These are phyloP conservation scores for Acanthamoeba sp. DNA, from an alignment of 208 protist species.

Conservation along the genomic window DNA sequence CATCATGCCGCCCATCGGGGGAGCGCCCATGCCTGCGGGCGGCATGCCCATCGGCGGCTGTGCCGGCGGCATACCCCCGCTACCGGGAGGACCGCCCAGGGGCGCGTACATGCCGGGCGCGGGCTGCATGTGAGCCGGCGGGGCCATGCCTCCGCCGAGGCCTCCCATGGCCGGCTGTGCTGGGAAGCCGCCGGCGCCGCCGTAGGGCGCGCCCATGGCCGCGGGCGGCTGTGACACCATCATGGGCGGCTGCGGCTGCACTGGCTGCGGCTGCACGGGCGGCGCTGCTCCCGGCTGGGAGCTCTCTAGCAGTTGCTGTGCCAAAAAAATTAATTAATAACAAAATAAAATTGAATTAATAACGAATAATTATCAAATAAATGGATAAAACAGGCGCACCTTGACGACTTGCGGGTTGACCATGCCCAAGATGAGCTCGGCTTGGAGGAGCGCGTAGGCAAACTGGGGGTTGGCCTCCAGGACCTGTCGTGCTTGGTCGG, in stretches of 20 bases:
- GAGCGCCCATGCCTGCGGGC: background rate
- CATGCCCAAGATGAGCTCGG: slow-evolving; percentile 82
- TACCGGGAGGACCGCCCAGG: no score
- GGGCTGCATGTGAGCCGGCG: no score
- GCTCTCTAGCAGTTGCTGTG: slow-evolving; percentile 13
- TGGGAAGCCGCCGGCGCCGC: no score
- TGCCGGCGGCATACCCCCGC: background rate
- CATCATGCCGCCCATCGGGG: background rate
- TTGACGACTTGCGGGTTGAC: slow-evolving; percentile 77
- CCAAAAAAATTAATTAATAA: background rate
- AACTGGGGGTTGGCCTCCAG: slow-evolving; percentile 84
- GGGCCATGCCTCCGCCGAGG: no score
- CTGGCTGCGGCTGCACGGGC: background rate
- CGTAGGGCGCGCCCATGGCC: background rate
- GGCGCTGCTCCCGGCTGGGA: background rate
- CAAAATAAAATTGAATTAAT: background rate
- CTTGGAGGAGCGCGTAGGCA: slow-evolving; percentile 83
- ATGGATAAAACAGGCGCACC: background rate
- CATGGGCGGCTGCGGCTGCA: background rate
- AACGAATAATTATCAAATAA: background rate
- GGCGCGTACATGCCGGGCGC: no score
- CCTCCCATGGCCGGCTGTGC: no score
- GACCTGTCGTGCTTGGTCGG: slow-evolving; percentile 80
- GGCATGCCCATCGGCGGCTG: background rate
- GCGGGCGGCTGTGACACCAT: background rate